These are phyloP conservation scores for Elongisporangium prolatum DNA, from an alignment of 352 stramenopile genomes.

Conservation along the genomic window DNA sequence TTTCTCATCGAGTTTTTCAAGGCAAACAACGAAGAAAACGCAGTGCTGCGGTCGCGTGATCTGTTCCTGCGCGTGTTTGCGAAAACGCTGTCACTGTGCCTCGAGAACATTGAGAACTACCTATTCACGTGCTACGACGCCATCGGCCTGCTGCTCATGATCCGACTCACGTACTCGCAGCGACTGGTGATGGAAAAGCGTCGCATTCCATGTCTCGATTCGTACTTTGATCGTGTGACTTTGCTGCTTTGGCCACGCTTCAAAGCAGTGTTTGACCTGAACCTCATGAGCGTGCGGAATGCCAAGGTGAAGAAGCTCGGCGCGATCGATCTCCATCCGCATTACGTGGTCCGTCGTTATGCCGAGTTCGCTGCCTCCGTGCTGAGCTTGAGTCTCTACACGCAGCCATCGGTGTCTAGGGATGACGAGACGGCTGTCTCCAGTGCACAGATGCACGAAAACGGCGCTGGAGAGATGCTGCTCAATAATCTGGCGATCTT, in stretches of 20 bases:
- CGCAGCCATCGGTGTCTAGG: conserved; percentile 27
- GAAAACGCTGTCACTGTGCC: conserved; percentile 91
- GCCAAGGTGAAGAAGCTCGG: conserved; percentile 89
- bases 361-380: conserved; percentile 97
- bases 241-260: conserved; percentile 96
- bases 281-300: conserved; percentile 90
- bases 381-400: conserved; percentile 87
- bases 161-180: conserved; percentile 92
- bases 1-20: conserved; percentile 95
- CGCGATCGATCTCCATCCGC: conserved; percentile 92
- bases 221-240: conserved; percentile 95
- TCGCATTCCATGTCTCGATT: conserved; percentile 89
- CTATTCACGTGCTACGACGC: conserved; percentile 97
- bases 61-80: conserved; percentile 95
- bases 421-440: conserved; percentile 34
- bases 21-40: conserved; percentile 60
- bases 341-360: conserved; percentile 96
- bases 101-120: conserved; percentile 99
- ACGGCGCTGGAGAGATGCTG: conserved; percentile 91
- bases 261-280: conserved; percentile 95
- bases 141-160: conserved; percentile 98
- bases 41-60: conserved; percentile 71
- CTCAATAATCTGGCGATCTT: conserved; percentile 88
- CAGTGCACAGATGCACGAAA: conserved; percentile 76
- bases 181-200: conserved; percentile 79